Conservation (phyloP, 1,139 yeast genomes). For the Hemisphaericaspora xylofermentans region DNA sequence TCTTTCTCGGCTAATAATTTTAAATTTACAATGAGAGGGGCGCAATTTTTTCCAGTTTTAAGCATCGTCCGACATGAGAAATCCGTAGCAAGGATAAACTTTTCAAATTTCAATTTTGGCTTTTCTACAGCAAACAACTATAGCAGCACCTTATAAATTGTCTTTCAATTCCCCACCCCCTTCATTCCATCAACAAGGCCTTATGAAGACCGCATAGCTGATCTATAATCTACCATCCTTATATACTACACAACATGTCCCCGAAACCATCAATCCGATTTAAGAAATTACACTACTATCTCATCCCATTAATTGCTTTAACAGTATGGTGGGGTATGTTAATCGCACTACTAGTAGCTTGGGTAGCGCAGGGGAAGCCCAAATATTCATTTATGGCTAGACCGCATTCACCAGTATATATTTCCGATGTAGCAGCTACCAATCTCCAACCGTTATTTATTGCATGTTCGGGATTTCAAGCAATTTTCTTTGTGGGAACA, state of each 20-base stretch:
- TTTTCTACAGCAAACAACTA: too few relatives aligned
- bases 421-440: conserved; percentile 86
- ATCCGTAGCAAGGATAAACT: too few relatives aligned
- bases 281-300: conserved; percentile 35
- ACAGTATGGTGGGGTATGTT: conserved; percentile 45
- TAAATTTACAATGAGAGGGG: too few relatives aligned
- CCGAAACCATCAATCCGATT: conserved; percentile 19
- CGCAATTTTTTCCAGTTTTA: too few relatives aligned
- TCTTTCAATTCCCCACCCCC: too few relatives aligned
- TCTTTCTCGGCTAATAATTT: too few relatives aligned
- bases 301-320: conserved; percentile 30
- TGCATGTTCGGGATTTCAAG: conserved; percentile 77
- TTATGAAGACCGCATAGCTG: not conserved
- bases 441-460: conserved; percentile 81
- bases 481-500: conserved; percentile 70
- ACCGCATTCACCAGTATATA: conserved; percentile 60
- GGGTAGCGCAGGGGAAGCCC: conserved; percentile 84
- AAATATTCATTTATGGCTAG: conserved; percentile 55
- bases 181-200: too few relatives aligned
- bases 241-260: not conserved
- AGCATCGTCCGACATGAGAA: too few relatives aligned
- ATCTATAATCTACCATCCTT: not conserved
- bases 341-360: conserved; percentile 36
- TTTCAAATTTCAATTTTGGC: too few relatives aligned
- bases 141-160: too few relatives aligned